Evolutionary conservation across 148 eudicot genomes (phyloP).

Genomic region (Rhododendron kiyosumense): DNA sequence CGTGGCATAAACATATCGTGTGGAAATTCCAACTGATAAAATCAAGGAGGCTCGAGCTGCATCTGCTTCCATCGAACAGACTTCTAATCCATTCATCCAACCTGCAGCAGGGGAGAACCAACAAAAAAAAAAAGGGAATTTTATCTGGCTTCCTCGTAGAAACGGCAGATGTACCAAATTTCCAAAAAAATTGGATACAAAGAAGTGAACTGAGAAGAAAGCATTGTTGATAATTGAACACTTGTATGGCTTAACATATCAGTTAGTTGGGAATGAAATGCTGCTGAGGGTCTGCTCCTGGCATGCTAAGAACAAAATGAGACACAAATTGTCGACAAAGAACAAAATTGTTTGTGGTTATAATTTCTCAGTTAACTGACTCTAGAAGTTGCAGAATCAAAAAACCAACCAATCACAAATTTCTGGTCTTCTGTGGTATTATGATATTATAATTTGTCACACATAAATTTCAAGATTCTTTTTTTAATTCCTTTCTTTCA

Average conservation of each 20-base stretch:
- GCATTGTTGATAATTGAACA: background rate
- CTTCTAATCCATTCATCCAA: constrained; percentile 98
- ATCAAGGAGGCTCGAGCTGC: constrained; percentile 43
- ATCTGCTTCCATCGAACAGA: constrained; percentile 86
- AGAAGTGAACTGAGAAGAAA: background rate
- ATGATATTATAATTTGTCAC: background rate
- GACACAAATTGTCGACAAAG: background rate
- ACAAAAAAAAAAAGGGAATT: background rate
- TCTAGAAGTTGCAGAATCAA: background rate
- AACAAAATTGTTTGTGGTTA: background rate
- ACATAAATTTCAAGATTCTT: background rate
- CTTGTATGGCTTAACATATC: background rate
- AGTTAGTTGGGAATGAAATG: background rate
- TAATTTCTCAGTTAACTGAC: background rate
- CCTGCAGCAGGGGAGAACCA: constrained; percentile 36
- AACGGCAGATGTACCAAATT: background rate
- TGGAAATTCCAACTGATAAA: constrained; percentile 77
- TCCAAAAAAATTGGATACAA: background rate
- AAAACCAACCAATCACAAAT: background rate
- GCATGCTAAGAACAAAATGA: background rate
- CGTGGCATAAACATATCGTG: constrained; percentile 70
- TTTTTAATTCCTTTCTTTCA: background rate
- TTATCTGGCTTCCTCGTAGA: background rate
- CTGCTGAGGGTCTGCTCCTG: background rate
- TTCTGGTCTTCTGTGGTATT: background rate